Base-by-base conservation (phyloP, 2,329 filamentous ascomycete genomes). In the Penicillium brasilianum region DNA sequence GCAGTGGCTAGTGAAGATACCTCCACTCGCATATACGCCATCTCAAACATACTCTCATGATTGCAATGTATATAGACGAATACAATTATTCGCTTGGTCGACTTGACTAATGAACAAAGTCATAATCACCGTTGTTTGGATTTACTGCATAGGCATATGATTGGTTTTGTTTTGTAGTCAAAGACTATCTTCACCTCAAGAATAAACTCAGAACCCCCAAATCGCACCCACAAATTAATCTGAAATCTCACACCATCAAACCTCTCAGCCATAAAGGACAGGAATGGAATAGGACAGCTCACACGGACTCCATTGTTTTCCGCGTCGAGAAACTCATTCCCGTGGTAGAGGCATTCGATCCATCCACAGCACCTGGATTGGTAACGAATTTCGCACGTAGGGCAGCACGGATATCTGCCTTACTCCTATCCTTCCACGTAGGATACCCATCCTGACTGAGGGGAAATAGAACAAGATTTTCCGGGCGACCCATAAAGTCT, bases 401-500 rank as follows among this genome's bases (percentile, higher is more conserved):
- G 1, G 78, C 79, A 3, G 70, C 72, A 14, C 78, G 74, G 59
- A 86, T 82, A 58, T 82, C 81, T 1, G 76, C 74, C 56, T 83
- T 76, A 54, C 77, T 80, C 30, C 81, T 80, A 32, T 74, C 66
- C 72, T 80, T 80, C 84, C 84, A 86, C 6, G 77, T 75, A 3
- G 73, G 73, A 69, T 79, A 84, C 22, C 82, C 81, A 59, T 75
- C 76, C 63, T 76, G 75, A 69, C 82, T 77, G 46, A 77, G 68
- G 5, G 76, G 75, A 61, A 73, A 77, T 8, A 77, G 60, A 18
- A 77, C 75, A n/a, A 76, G 64, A 59, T 77, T 77, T 4, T 77
- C 74, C 22, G 71, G 69, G 32, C 74, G 72, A 9, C 32, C 53
- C 66, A 66, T 68, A 61, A 87, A 89, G n/a, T 86, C 78, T 3